Conservation (phyloP, 805 yeast species). For the Lipomyces sp. region DNA sequence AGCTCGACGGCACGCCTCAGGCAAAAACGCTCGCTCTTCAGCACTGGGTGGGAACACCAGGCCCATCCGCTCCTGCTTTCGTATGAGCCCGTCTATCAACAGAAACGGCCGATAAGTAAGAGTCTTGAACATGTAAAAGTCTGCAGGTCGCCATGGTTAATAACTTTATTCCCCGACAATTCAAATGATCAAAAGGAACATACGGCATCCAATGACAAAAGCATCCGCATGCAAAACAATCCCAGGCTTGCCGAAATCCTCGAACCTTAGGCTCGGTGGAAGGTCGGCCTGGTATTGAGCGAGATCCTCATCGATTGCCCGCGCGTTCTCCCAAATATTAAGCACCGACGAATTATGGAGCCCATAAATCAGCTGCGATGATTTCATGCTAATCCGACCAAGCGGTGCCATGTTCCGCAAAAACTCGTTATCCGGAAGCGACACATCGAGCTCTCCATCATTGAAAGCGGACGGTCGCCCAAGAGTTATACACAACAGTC, state of each 20-base stretch:
- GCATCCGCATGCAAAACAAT: conserved; percentile 25
- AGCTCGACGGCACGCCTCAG: conserved; percentile 28
- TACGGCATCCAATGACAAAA: conserved; percentile 25
- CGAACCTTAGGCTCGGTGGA: conserved; percentile 21
- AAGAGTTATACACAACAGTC: conserved; percentile 11
- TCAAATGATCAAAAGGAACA: conserved; percentile 3
- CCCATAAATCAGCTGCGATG: conserved; percentile 18
- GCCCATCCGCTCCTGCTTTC: conserved; percentile 16
- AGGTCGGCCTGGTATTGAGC: conserved; percentile 6
- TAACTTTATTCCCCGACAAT: background rate
- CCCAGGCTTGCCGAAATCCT: conserved; percentile 26
- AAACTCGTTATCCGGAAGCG: conserved; percentile 20
- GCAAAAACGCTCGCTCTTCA: conserved; percentile 16
- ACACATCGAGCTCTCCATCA: conserved; percentile 18
- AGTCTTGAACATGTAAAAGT: conserved; percentile 23
- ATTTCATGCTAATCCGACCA: conserved; percentile 20
- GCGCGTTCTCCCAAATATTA: conserved; percentile 22
- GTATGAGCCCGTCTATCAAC: conserved; percentile 15
- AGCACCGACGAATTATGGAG: conserved; percentile 16
- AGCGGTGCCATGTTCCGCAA: conserved; percentile 24
- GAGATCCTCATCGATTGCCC: conserved; percentile 17
- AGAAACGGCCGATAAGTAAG: conserved; percentile 26
- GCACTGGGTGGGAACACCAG: conserved; percentile 9
- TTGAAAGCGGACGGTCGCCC: conserved; percentile 27
- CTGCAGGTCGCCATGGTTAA: background rate